Evolutionary conservation across 441 rosid genomes (phyloP).

Genomic region (Erysimum cheiri): DNA sequence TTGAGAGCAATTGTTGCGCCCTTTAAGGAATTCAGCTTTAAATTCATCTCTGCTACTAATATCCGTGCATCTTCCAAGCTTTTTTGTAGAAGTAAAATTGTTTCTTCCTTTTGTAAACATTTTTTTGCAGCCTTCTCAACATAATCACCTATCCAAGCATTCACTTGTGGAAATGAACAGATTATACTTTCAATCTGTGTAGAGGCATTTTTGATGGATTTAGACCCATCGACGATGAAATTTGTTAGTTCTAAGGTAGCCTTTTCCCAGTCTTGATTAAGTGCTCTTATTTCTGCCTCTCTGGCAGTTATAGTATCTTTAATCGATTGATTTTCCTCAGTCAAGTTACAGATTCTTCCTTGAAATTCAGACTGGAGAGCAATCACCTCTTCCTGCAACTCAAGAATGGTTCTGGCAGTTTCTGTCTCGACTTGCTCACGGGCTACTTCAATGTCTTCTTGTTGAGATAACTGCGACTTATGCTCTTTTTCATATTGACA

Average conservation of each 20-base stretch:
- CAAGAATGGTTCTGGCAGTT: conserved; percentile 80
- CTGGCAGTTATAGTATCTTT: conserved; percentile 59
- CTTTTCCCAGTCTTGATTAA: conserved; percentile 82
- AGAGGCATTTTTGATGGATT: conserved; percentile 87
- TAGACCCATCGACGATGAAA: conserved; percentile 88
- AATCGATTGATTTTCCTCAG: conserved; percentile 66
- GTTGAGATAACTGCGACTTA: conserved; percentile 62
- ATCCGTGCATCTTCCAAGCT: conserved; percentile 91
- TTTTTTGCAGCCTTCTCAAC: conserved; percentile 81
- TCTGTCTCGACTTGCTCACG: conserved; percentile 89
- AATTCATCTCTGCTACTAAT: conserved; percentile 76
- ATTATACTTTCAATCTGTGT: conserved; percentile 69
- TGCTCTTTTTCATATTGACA: conserved; percentile 63
- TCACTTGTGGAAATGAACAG: conserved; percentile 75
- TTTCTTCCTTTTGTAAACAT: conserved; percentile 87
- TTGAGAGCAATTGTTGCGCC: conserved; percentile 73
- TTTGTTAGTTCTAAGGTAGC: conserved; percentile 83
- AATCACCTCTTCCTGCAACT: conserved; percentile 82
- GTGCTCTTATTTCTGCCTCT: conserved; percentile 63
- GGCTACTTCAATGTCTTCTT: conserved; percentile 68
- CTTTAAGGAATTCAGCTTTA: conserved; percentile 76
- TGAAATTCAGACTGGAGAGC: conserved; percentile 71
- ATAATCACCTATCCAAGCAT: conserved; percentile 65
- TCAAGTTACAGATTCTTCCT: conserved; percentile 56
- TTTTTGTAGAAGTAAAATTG: conserved; percentile 71